These are phyloP conservation scores for Penicillium sp. DNA, from an alignment of 2,329 filamentous ascomycete species.

Conservation along the genomic window DNA sequence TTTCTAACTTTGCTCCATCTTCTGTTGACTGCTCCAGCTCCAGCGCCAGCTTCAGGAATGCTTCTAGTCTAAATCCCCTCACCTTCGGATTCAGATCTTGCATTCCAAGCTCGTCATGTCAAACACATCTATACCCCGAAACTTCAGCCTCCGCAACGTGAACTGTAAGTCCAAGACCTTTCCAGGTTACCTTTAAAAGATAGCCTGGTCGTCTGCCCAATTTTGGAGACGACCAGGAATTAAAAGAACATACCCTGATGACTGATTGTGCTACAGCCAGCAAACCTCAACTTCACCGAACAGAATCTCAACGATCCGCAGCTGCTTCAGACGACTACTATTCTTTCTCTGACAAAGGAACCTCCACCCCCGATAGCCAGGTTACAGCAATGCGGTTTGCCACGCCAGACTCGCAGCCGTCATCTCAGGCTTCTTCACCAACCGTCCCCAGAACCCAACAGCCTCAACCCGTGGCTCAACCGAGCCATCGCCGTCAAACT, in stretches of 20 bases:
- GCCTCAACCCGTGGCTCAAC: conserved; percentile 14
- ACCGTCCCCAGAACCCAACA: conserved; percentile 32
- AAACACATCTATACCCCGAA: conserved; percentile 16
- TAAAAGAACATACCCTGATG: neutral
- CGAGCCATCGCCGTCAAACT: conserved; percentile 8
- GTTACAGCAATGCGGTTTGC: conserved; percentile 48
- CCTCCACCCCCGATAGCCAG: conserved; percentile 42
- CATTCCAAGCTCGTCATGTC: conserved; percentile 27
- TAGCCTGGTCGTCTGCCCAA: no score
- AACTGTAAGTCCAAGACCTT: conserved; percentile 24
- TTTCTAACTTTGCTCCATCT: conserved; percentile 9
- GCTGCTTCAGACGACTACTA: conserved; percentile 56
- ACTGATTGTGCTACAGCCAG: conserved; percentile 39
- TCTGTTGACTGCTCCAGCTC: conserved; percentile 17
- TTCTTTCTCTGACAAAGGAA: conserved; percentile 47
- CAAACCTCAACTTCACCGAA: conserved; percentile 48
- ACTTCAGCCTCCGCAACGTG: conserved; percentile 30
- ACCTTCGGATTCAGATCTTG: conserved; percentile 19
- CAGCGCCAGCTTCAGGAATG: conserved; percentile 21
- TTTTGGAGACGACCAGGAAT: no score
- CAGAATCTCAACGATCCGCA: conserved; percentile 51
- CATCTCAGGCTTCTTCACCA: conserved; percentile 35
- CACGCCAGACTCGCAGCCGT: conserved; percentile 47
- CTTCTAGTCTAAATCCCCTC: conserved; percentile 23
- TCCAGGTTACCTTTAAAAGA: neutral